Conservation (phyloP, 441 rosid genomes). For the Dalechampia spathulata region DNA sequence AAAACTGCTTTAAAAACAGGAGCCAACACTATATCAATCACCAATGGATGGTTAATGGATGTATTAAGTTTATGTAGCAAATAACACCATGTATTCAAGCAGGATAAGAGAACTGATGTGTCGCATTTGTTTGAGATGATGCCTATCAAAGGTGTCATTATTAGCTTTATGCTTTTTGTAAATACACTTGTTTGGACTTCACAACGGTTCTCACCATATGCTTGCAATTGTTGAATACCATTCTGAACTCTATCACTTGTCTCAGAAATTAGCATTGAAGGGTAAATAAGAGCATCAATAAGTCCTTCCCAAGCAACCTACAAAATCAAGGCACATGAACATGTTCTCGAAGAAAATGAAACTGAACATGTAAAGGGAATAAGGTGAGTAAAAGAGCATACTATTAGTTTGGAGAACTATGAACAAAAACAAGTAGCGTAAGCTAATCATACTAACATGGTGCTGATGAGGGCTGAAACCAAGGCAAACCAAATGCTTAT, state of each 20-base stretch:
- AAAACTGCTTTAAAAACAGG: slow-evolving; percentile 43
- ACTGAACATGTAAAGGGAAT: background rate
- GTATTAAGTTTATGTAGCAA: slow-evolving; percentile 48
- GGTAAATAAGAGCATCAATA: slow-evolving; percentile 37
- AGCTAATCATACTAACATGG: background rate
- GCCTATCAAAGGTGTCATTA: slow-evolving; percentile 43
- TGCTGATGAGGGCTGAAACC: background rate
- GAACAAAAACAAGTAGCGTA: background rate
- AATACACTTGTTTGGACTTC: slow-evolving; percentile 24
- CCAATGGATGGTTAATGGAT: slow-evolving; percentile 23
- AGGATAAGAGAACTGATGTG: slow-evolving; percentile 34
- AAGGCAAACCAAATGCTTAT: background rate
- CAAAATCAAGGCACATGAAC: slow-evolving; percentile 13
- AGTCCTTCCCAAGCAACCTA: slow-evolving; percentile 63
- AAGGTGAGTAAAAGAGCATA: background rate
- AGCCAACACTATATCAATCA: slow-evolving; percentile 29
- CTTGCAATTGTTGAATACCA: slow-evolving; percentile 12
- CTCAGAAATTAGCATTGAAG: slow-evolving; percentile 13
- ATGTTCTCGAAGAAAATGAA: background rate
- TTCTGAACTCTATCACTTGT: slow-evolving; percentile 13
- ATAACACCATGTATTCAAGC: slow-evolving; percentile 51
- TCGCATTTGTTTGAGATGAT: slow-evolving; percentile 38
- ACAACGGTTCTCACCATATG: slow-evolving; percentile 12
- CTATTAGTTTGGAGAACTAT: background rate
- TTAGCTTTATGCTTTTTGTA: slow-evolving; percentile 40